These are phyloP conservation scores for Lipomyces kockii DNA, from an alignment of 805 yeast species.

Conservation along the genomic window DNA sequence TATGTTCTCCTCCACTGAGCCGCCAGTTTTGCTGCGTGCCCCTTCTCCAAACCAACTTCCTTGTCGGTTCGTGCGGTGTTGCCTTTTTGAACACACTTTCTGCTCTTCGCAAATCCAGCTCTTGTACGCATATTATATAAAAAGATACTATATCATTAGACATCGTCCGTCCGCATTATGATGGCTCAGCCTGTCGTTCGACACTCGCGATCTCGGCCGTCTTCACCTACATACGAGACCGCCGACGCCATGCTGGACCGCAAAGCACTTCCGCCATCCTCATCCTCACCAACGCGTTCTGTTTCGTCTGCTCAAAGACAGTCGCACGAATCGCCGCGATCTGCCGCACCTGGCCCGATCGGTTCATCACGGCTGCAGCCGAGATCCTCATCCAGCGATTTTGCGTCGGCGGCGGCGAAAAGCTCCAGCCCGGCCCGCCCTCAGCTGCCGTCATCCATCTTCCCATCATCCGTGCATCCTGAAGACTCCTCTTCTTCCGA, in stretches of 20 bases:
- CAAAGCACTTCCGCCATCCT: not conserved
- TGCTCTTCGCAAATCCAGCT: not conserved
- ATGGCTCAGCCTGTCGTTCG: not conserved
- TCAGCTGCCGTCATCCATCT: not conserved
- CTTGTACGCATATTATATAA: not conserved
- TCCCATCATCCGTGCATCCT: not conserved
- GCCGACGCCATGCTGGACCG: not conserved
- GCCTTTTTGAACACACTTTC: not conserved
- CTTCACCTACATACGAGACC: not conserved
- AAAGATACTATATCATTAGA: not conserved
- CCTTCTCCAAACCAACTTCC: not conserved
- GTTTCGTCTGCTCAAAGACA: not conserved
- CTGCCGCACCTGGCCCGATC: not conserved
- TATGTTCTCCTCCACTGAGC: not conserved
- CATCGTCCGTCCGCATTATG: not conserved
- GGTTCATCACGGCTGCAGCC: not conserved
- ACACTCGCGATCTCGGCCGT: slow-evolving; percentile 1
- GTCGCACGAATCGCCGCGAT: not conserved
- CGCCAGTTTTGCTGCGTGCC: slow-evolving; percentile 1
- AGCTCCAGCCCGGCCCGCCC: not conserved
- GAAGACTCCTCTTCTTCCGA: slow-evolving; percentile 23
- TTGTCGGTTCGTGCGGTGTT: not conserved
- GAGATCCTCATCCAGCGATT: not conserved
- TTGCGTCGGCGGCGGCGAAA: not conserved
- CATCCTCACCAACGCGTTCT: not conserved